Base-by-base conservation (phyloP, 1,284 basidiomycete species). In the Trichosporon asahii region DNA sequence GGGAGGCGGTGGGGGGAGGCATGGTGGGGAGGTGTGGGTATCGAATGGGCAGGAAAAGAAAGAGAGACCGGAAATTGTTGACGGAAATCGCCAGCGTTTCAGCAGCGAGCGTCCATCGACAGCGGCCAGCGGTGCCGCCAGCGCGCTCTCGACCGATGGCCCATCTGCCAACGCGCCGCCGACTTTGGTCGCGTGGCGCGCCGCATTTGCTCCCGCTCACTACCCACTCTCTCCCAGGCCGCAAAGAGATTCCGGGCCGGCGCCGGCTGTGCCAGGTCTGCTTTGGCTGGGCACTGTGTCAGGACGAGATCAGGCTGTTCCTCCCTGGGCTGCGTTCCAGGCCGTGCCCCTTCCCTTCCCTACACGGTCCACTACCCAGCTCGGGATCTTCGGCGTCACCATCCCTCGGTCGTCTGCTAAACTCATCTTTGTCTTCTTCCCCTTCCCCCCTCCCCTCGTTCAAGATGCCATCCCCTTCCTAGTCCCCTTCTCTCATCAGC, bases 1-100 rank as follows among this genome's bases (percentile, higher is more conserved):
- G 78, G 40, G 81, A 78, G 29, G 79, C 73, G 60, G 80, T 82
- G 64, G 80, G 78, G 69, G 81, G 82, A n/a, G 82, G 82, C 82
- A 82, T 82, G 63, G 46, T 72, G 66, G 61, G n/a, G 6, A 6
- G 65, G 61, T 29, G 35, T 37, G 63, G 57, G 57, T 61, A 61
- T 61, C 57, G 57, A 61, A 18, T 31, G 29, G 57, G 23, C 57
- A 61, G 29, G 27, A 29, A 31, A 29, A n/a, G 27, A 61, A 21
- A 60, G 25, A 31, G 27, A 33, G 27, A 31, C 29, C 57, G 23
- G 64, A 65, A 31, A 9, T 66, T 66, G 65, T 66, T 66, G 65
- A 66, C 65, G 57, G 57, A 61, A 61, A 61, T 31, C 29, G 57
- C 57, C 57, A 61, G 57, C 57, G 57, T 61, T 61, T 61, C 57